Evolutionary conservation across 116 monocot species (phyloP), one percentile per base, ranked within the genome.

Genomic region (Zostera marina): DNA sequence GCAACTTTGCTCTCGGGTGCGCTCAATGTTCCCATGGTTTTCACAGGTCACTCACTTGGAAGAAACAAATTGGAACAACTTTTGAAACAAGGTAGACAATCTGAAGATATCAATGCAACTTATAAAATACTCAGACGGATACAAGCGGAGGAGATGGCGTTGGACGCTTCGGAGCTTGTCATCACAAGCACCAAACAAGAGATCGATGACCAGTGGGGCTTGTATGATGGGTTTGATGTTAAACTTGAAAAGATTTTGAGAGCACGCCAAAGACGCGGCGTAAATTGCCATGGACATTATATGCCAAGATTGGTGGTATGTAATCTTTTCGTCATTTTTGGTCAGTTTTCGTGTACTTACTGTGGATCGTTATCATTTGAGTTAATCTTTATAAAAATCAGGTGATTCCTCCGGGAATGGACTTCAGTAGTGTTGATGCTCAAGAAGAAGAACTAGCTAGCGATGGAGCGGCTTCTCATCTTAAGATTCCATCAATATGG

Each of bases 121-220:
- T 92, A 92, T 46, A 92, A 81, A 73, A 92, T 92, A 73, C 83
- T 83, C 81, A 68, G 92, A 54, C 69, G 87, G 6, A 92, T 92
- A 24, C 87, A 92, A 69, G 92, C 71, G 0, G 92, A 92, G 61
- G 92, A 92, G 60, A 57, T 92, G 44, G 80, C 92, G 1, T 58
- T 92, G 54, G 92, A 92, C 74, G 83, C 83, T 38, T 70, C 92
- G 1, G 87, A 92, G 51, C 74, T 92, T 26, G 92, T 87, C 5
- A 83, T 87, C 44, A 87, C 92, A 2, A 92, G 87, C 58, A 92
- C 92, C 24, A 82, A 76, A 61, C 87, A 87, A 62, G 92, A 92
- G 66, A 92, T 92, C 11, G 87, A 83, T 23, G 92, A 92, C 60
- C 92, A 92, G 49, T 92, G 92, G 92, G 92, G 92, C n/a, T 66